Evolutionary conservation across 2,329 filamentous ascomycete species (phyloP), one percentile per base, ranked within the genome.

Genomic region (Blastomyces gilchristii): DNA sequence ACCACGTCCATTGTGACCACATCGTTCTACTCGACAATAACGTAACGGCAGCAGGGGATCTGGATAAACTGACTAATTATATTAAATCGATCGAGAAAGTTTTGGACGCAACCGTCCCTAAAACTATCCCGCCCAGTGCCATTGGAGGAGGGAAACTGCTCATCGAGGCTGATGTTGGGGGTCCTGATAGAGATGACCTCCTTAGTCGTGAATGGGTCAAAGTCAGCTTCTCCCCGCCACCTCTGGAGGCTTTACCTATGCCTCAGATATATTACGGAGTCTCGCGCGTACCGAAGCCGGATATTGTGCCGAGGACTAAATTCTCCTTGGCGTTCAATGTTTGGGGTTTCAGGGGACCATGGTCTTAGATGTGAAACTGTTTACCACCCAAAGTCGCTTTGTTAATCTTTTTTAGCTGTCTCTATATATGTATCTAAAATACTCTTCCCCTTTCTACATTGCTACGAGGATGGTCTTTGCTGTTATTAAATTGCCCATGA

Each of bases 1-100:
- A 11, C 31, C 61, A 63, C 28, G 56, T 63, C 41, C 39, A 59
- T 39, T 63, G 61, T 25, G 34, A 63, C 37, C 61, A 63, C 18
- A 37, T 62, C 50, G 53, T 50, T 22, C 54, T 60, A 11, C 45
- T 63, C 41, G 54, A 59, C 61, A 60, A 52, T 12, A 60, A 63
- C 34, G 28, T 63, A 25, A 39, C 31, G n/a, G 22, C 14, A 2
- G 12, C 25, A 11, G 54, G 22, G 28, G 56, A 53, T n/a, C 16
- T 52, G 4, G 28, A 49, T 39, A 37, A 43, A 56, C 18, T 59
- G 28, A 45, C 45, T 28, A 39, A 53, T 43, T 58, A 60, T 12
- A 63, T 63, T 54, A 63, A 63, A 53, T 34, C n/a, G 18, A 52
- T 60, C 16, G 61, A 59, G 59, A 25, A 52, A 3, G 53, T 41